Percentiles rank a stretch among this genome's conserved stretches.
phyloP scores from a whole-genome alignment of 352 stramenopile species.

The Globisporangium polare region DNA sequence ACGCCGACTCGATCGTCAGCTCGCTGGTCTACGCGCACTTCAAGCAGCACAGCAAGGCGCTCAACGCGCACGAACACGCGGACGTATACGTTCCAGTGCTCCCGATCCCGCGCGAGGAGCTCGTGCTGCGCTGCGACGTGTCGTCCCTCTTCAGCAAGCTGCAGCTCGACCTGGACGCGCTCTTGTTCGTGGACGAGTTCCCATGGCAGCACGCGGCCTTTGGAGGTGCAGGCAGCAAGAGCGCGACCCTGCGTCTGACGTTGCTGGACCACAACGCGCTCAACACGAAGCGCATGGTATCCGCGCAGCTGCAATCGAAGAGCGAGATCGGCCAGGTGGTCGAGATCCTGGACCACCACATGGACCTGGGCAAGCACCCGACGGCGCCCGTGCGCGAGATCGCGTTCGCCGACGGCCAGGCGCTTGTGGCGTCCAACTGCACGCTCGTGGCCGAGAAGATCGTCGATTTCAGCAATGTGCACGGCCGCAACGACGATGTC shows the following conservation, averaged over 20 bases:
- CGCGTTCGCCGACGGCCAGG: slow-evolving; percentile 63
- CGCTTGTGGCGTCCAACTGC: slow-evolving; percentile 69
- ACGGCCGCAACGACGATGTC: slow-evolving; percentile 8
- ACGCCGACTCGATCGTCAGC: slow-evolving; percentile 84
- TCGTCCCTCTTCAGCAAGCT: slow-evolving; percentile 52
- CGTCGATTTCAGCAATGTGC: slow-evolving; percentile 10
- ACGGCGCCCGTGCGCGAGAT: slow-evolving; percentile 41
- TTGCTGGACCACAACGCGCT: slow-evolving; percentile 77
- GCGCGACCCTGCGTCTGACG: slow-evolving; percentile 30
- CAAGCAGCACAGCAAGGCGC: slow-evolving; percentile 18
- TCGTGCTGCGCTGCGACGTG: slow-evolving; percentile 67
- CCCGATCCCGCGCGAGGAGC: slow-evolving; percentile 54
- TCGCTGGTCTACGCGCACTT: slow-evolving; percentile 62
- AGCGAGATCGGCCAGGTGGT: slow-evolving; percentile 34
- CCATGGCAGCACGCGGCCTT: slow-evolving; percentile 35
- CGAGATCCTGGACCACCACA: slow-evolving; percentile 82
- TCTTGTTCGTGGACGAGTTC: slow-evolving; percentile 81
- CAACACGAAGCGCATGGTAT: slow-evolving; percentile 50
- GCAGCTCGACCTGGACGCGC: slow-evolving; percentile 40
- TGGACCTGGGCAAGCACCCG: slow-evolving; percentile 49
- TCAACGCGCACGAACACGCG: neutral
- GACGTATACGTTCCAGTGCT: slow-evolving; percentile 51
- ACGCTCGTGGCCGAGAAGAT: slow-evolving; percentile 77
- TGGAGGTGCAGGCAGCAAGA: neutral
- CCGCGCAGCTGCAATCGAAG: neutral